Evolutionary conservation across 768 basidiomycete genomes (phyloP).

Genomic region (Tricholoma hemisulphureum): DNA sequence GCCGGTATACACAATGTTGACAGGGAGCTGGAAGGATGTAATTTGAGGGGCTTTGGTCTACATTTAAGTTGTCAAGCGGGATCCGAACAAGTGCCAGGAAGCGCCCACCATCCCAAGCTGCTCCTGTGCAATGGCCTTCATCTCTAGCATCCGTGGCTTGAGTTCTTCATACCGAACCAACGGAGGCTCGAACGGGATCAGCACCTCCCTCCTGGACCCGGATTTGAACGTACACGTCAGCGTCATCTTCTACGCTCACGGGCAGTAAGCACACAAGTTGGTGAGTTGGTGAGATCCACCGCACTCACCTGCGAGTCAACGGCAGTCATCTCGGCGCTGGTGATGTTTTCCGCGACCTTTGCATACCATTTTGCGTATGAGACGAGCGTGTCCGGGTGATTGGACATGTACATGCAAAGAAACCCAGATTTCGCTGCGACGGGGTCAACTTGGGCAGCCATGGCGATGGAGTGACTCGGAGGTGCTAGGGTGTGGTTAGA

Average conservation of each 20-base stretch:
- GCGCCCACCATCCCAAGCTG: slow-evolving; percentile 70
- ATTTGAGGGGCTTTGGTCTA: slow-evolving; percentile 67
- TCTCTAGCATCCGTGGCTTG: slow-evolving; percentile 72
- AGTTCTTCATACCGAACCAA: slow-evolving; percentile 76
- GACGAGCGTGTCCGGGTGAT: slow-evolving; percentile 80
- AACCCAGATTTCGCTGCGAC: slow-evolving; percentile 76
- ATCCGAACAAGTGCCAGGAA: not conserved
- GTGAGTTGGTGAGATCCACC: not conserved
- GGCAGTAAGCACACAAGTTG: not conserved
- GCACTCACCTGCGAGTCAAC: slow-evolving; percentile 64
- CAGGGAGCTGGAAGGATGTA: slow-evolving; percentile 50
- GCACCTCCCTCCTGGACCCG: slow-evolving; percentile 46
- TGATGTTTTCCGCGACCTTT: slow-evolving; percentile 53
- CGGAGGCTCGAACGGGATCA: slow-evolving; percentile 67
- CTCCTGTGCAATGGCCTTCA: slow-evolving; percentile 81
- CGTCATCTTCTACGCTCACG: slow-evolving; percentile 59
- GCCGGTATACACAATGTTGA: slow-evolving; percentile 20
- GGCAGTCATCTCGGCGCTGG: slow-evolving; percentile 65
- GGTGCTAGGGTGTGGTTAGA: not conserved
- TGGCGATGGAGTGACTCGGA: not conserved
- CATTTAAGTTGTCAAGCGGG: not conserved
- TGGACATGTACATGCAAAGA: slow-evolving; percentile 82
- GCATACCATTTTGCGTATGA: slow-evolving; percentile 81
- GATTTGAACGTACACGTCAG: slow-evolving; percentile 58
- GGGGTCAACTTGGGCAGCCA: slow-evolving; percentile 44